Evolutionary conservation across 139 green algal genomes (phyloP).

Genomic region (Haematococcus sp.): DNA sequence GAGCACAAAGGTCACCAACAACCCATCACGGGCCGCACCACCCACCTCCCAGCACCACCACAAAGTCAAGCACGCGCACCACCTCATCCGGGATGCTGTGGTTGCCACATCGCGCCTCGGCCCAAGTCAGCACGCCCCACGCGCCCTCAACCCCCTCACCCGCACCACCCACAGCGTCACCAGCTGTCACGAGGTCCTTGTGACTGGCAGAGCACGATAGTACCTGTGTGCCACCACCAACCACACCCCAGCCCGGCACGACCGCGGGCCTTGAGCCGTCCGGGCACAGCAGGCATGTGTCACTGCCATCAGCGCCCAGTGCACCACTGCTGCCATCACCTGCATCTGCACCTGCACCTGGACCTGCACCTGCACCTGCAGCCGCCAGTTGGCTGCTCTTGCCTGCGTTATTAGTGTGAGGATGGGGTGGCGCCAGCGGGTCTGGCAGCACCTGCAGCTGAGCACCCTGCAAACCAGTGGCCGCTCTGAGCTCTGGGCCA

Average conservation of each 20-base stretch:
- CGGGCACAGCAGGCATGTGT: background rate
- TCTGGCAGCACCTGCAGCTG: too few relatives aligned
- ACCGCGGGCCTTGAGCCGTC: too few relatives aligned
- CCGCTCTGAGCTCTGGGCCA: too few relatives aligned
- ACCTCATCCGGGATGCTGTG: slow-evolving; percentile 43
- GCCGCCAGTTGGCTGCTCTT: too few relatives aligned
- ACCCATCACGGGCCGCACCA: too few relatives aligned
- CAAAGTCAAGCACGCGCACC: slow-evolving; percentile 67
- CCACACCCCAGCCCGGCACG: background rate
- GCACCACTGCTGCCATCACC: background rate
- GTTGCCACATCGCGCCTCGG: background rate
- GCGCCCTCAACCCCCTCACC: background rate
- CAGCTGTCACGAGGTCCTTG: too few relatives aligned
- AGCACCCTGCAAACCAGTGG: too few relatives aligned
- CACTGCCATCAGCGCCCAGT: background rate
- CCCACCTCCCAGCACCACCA: slow-evolving; percentile 76
- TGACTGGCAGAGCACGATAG: slow-evolving; percentile 4
- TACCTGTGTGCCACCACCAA: background rate
- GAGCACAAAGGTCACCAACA: background rate
- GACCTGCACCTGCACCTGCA: background rate
- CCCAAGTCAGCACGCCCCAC: slow-evolving; percentile 6
- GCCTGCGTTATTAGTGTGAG: too few relatives aligned
- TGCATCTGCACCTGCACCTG: background rate
- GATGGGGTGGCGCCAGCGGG: too few relatives aligned
- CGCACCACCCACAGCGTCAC: background rate